Conservation (phyloP, 768 basidiomycete species). For the Rhodotorula graminis region DNA sequence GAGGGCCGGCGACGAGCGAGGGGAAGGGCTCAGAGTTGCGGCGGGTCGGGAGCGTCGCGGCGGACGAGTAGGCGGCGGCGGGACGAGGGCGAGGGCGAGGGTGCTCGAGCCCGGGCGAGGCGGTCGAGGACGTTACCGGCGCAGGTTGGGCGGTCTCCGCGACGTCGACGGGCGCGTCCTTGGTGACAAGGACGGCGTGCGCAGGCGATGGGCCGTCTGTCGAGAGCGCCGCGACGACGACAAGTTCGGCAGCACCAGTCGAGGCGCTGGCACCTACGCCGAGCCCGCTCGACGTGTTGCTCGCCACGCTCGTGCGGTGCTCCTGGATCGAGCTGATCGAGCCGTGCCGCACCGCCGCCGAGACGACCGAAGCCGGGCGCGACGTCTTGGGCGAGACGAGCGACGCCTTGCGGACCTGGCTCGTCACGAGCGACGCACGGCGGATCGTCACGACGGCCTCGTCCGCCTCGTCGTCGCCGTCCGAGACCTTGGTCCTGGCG, state of each 20-base stretch:
- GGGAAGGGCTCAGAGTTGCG: not conserved
- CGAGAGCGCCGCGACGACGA: no score
- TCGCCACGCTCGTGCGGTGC: not conserved
- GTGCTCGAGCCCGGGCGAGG: no score
- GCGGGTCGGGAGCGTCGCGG: not conserved
- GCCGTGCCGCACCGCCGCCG: not conserved
- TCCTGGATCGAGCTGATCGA: not conserved
- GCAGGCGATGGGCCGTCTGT: no score
- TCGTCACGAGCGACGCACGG: conserved; percentile 6
- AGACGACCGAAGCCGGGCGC: conserved; percentile 29
- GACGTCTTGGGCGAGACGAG: conserved; percentile 43
- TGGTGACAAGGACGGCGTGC: no score
- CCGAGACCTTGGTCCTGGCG: not conserved
- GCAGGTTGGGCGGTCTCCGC: no score
- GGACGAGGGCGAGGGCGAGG: no score
- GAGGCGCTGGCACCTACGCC: no score
- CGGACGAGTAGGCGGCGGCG: no score
- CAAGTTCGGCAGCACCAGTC: no score
- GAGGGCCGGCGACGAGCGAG: not conserved
- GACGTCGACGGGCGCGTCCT: no score
- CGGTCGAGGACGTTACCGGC: no score
- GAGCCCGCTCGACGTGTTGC: not conserved
- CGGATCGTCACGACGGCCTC: conserved; percentile 14
- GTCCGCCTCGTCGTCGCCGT: not conserved
- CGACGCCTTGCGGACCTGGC: conserved; percentile 21